Conservation (phyloP, 2,329 filamentous ascomycete species). For the Amesomyces nigricolor region DNA sequence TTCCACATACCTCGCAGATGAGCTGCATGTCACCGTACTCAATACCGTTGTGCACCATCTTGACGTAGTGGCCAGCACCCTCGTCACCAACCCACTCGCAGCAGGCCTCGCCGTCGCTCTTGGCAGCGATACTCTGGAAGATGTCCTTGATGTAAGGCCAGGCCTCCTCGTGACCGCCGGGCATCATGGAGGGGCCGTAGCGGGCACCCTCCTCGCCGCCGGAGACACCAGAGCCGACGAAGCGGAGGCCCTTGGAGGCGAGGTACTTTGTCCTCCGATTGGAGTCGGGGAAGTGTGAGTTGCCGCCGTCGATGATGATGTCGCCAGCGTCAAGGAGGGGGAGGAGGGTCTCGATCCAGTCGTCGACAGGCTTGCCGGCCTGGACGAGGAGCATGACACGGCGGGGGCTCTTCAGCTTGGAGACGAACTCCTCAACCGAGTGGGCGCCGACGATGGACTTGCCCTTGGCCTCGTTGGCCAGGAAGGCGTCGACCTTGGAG, state of each 20-base stretch:
- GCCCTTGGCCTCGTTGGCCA: slow-evolving; percentile 87
- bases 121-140: slow-evolving; percentile 95
- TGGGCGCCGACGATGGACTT: slow-evolving; percentile 94
- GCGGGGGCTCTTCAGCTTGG: slow-evolving; percentile 95
- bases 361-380: slow-evolving; percentile 94
- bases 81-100: slow-evolving; percentile 99
- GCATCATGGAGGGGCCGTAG: slow-evolving; percentile 96
- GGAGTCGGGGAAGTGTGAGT: slow-evolving; percentile 98
- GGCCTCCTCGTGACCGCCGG: slow-evolving; percentile 95
- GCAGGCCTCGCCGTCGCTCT: slow-evolving; percentile 95
- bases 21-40: slow-evolving; percentile 99
- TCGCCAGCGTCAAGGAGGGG: slow-evolving; percentile 78
- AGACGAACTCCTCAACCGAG: slow-evolving; percentile 87
- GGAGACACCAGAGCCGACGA: slow-evolving; percentile 95
- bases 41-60: slow-evolving; percentile 99
- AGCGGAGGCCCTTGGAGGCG: slow-evolving; percentile 78
- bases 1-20: slow-evolving; percentile 78
- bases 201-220: slow-evolving; percentile 99
- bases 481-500: slow-evolving; percentile 93
- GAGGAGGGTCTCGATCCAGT: slow-evolving; percentile 95
- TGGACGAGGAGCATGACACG: slow-evolving; percentile 98
- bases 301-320: slow-evolving; percentile 99
- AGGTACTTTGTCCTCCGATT: slow-evolving; percentile 96
- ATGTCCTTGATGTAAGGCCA: slow-evolving; percentile 99
- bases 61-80: slow-evolving; percentile 99